Evolutionary conservation across 139 green algal species (phyloP).

Genomic region (Coccomyxa sp.): DNA sequence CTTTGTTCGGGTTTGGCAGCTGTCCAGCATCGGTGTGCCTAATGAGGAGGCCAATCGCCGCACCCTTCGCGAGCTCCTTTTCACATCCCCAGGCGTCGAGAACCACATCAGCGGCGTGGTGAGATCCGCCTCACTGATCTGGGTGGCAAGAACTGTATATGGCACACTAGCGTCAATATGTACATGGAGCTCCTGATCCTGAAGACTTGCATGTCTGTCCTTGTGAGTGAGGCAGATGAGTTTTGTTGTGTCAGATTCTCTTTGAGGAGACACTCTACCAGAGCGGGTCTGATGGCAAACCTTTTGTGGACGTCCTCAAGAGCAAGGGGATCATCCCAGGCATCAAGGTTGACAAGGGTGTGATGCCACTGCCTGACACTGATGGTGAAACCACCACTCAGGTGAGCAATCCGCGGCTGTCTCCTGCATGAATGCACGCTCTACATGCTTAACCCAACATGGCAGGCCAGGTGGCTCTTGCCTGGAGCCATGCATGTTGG

Average conservation of each 20-base stretch:
- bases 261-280: conserved; percentile 92
- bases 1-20: neutral
- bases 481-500: no score
- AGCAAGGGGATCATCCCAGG: conserved; percentile 51
- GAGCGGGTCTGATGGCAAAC: conserved; percentile 44
- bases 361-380: conserved; percentile 55
- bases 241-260: conserved; percentile 64
- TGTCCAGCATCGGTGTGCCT: conserved; percentile 38
- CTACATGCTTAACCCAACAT: neutral
- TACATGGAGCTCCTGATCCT: neutral
- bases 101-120: conserved; percentile 63
- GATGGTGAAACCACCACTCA: conserved; percentile 41
- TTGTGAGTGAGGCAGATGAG: neutral
- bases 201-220: neutral
- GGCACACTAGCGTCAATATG: neutral
- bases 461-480: neutral
- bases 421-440: neutral
- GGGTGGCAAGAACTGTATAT: neutral
- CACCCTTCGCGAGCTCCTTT: conserved; percentile 53
- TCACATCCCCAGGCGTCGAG: conserved; percentile 47
- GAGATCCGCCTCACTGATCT: neutral
- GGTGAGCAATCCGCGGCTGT: neutral
- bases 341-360: conserved; percentile 51
- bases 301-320: conserved; percentile 67
- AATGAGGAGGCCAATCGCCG: conserved; percentile 48